Conservation (phyloP, 2,329 filamentous ascomycete genomes). For the Colletotrichum simmondsii region DNA sequence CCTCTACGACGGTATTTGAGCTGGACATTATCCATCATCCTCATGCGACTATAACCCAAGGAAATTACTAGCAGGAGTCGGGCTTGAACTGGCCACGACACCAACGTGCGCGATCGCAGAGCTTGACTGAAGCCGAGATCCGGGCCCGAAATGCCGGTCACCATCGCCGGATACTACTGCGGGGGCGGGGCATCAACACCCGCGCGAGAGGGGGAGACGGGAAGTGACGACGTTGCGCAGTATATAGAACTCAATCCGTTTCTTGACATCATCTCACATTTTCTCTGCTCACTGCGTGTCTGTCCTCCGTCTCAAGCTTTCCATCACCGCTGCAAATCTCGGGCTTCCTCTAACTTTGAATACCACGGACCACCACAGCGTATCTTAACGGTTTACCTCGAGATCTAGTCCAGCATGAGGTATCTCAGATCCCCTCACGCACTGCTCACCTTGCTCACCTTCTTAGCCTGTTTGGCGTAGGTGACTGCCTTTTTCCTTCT, state of each 20-base stretch:
- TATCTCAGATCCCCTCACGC: background rate
- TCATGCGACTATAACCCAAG: background rate
- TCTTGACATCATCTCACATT: background rate
- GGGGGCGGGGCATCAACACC: conserved; percentile 20
- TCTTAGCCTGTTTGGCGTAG: background rate
- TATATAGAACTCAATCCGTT: conserved; percentile 2
- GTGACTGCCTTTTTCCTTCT: background rate
- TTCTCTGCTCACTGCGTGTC: background rate
- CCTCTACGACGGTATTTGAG: too few species aligned
- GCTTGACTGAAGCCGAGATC: conserved; percentile 4
- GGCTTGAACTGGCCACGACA: background rate
- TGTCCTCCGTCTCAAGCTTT: background rate
- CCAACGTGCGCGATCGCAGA: background rate
- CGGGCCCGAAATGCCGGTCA: conserved; percentile 30
- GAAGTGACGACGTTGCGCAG: background rate
- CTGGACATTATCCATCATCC: too few species aligned
- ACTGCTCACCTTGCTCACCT: background rate
- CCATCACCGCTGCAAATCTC: background rate
- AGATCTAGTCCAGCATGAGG: conserved; percentile 11
- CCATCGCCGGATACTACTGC: conserved; percentile 18
- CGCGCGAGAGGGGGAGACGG: background rate
- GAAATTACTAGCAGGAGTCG: background rate
- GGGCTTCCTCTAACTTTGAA: background rate
- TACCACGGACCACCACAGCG: background rate
- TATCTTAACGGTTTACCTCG: background rate